These are phyloP conservation scores for Mycena rebaudengoi DNA, from an alignment of 768 basidiomycete species.

Conservation along the genomic window DNA sequence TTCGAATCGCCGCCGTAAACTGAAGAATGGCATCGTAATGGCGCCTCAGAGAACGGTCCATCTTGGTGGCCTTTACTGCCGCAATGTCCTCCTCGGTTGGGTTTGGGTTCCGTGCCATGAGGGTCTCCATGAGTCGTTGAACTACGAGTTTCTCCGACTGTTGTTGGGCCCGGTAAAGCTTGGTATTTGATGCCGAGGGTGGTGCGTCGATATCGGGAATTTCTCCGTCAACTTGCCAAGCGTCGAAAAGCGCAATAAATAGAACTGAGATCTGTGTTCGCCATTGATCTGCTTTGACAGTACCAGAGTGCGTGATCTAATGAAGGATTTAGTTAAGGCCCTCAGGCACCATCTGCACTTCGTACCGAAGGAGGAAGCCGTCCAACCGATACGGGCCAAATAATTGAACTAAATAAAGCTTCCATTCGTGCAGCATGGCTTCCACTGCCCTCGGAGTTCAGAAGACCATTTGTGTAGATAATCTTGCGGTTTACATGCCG, in stretches of 20 bases:
- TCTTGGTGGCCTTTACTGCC: not conserved
- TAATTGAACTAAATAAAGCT: too few relatives aligned
- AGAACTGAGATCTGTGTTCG: slow-evolving; percentile 20
- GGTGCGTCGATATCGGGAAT: slow-evolving; percentile 26
- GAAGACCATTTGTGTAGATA: too few relatives aligned
- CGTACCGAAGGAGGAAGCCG: too few relatives aligned
- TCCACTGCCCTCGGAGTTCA: too few relatives aligned
- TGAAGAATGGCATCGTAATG: slow-evolving; percentile 18
- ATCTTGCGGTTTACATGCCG: too few relatives aligned
- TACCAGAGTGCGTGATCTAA: too few relatives aligned
- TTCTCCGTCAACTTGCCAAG: slow-evolving; percentile 29
- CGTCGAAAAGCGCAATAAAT: slow-evolving; percentile 28
- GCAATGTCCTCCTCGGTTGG: slow-evolving; percentile 5
- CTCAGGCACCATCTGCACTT: too few relatives aligned
- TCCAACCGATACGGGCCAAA: too few relatives aligned
- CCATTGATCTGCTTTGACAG: slow-evolving; percentile 35
- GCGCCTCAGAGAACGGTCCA: slow-evolving; percentile 22
- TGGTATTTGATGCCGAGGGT: slow-evolving; percentile 14
- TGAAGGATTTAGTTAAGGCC: too few relatives aligned
- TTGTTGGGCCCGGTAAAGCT: slow-evolving; percentile 12
- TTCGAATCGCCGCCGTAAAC: slow-evolving; percentile 19
- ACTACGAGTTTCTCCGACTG: slow-evolving; percentile 24
- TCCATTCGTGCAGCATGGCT: too few relatives aligned
- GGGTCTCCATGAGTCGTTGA: slow-evolving; percentile 1
- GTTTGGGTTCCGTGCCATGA: slow-evolving; percentile 10